Conservation (phyloP, 768 basidiomycete genomes). For the Suillus placidus region DNA sequence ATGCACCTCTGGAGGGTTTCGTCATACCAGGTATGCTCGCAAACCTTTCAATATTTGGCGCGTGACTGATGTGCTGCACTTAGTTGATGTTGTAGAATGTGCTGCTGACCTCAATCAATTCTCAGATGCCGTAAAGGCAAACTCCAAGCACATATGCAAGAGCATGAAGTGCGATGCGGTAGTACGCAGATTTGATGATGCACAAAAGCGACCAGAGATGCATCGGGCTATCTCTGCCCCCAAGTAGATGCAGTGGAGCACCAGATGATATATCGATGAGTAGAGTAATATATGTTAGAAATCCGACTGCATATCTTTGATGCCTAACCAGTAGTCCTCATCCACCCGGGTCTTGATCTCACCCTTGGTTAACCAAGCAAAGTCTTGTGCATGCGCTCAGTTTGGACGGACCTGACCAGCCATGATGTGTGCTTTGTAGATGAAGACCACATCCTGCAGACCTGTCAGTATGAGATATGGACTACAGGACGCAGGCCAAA, state of each 20-base stretch:
- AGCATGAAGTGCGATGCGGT: slow-evolving; percentile 87
- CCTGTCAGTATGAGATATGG: slow-evolving; percentile 8
- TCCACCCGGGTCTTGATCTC: slow-evolving; percentile 79
- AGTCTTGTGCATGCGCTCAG: slow-evolving; percentile 61
- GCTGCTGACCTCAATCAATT: slow-evolving; percentile 87
- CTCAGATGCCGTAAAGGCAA: slow-evolving; percentile 72
- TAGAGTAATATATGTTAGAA: slow-evolving; percentile 26
- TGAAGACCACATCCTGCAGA: slow-evolving; percentile 73
- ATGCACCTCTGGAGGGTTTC: slow-evolving; percentile 78
- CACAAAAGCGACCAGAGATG: slow-evolving; percentile 63
- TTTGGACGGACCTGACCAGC: slow-evolving; percentile 80
- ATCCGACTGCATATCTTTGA: slow-evolving; percentile 84
- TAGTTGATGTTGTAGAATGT: slow-evolving; percentile 91
- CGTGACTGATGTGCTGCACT: slow-evolving; percentile 7
- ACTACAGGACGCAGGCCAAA: slow-evolving; percentile 19
- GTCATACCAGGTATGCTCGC: slow-evolving; percentile 69
- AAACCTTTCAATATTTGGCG: neutral
- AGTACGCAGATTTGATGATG: slow-evolving; percentile 90
- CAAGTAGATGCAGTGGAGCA: slow-evolving; percentile 7
- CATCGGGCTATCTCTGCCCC: slow-evolving; percentile 57
- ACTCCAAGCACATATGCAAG: slow-evolving; percentile 86
- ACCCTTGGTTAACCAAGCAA: slow-evolving; percentile 93
- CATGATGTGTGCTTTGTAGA: slow-evolving; percentile 93
- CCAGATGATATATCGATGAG: neutral
- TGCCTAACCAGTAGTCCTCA: slow-evolving; percentile 69